Conservation (phyloP, 2,329 filamentous ascomycete genomes). For the Trichophyton schoenleinii region DNA sequence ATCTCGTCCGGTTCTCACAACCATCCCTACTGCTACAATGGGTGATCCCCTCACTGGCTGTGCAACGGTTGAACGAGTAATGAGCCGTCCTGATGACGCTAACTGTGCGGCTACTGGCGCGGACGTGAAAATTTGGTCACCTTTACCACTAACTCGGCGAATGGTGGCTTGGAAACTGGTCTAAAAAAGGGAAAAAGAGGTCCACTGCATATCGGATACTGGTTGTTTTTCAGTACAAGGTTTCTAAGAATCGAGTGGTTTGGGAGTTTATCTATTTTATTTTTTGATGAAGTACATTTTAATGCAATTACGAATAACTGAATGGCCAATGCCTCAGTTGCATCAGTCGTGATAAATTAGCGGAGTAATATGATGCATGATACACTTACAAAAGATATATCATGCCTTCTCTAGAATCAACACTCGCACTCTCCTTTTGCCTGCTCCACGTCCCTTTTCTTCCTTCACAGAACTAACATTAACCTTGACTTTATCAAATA, state of each 20-base stretch:
- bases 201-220: neutral
- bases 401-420: conserved; percentile 25
- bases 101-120: neutral
- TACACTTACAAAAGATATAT: neutral
- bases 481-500: conserved; percentile 87
- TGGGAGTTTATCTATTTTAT: neutral
- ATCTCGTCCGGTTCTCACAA: neutral
- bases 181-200: neutral
- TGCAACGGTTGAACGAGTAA: neutral
- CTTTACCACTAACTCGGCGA: conserved; percentile 18
- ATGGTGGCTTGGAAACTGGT: conserved; percentile 18
- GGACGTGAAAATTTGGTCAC: conserved; percentile 17
- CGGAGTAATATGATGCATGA: neutral
- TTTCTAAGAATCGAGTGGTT: neutral
- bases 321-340: neutral
- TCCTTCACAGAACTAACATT: conserved; percentile 87
- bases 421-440: conserved; percentile 59
- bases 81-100: neutral
- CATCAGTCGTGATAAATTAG: neutral
- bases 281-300: too few species aligned
- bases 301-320: too few species aligned
- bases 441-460: conserved; percentile 58
- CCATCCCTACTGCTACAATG: neutral
- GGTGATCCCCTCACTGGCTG: neutral
- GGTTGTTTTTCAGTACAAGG: neutral